Evolutionary conservation across 176 grass and related monocot species (phyloP).

Genomic region (Phragmites australis): DNA sequence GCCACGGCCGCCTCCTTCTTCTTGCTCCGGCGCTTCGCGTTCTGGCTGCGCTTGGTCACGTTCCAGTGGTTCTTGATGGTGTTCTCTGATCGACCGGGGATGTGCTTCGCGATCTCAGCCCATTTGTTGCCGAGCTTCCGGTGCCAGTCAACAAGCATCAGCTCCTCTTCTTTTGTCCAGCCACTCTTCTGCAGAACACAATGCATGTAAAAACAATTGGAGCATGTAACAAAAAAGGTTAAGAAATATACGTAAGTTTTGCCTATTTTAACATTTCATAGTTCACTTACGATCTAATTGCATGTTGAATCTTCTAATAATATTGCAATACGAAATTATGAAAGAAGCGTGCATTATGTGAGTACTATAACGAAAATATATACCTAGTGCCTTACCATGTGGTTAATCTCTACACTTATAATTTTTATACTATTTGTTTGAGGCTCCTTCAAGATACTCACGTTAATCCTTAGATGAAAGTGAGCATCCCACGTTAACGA

Average conservation of each 20-base stretch:
- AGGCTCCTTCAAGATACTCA: too few relatives aligned
- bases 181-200: not conserved
- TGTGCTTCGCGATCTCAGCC: not conserved
- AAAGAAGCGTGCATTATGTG: not conserved
- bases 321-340: not conserved
- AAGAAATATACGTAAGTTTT: not conserved
- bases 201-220: not conserved
- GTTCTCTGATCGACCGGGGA: conserved; percentile 3
- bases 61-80: conserved; percentile 43
- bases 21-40: not conserved
- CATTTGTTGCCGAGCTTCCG: not conserved
- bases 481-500: too few relatives aligned
- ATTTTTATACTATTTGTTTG: too few relatives aligned
- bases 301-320: not conserved
- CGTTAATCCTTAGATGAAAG: not conserved
- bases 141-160: conserved; percentile 1
- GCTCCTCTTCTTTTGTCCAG: conserved; percentile 18
- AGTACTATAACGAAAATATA: too few relatives aligned
- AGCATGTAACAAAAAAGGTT: not conserved
- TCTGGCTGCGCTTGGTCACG: conserved; percentile 3
- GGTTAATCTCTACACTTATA: too few relatives aligned
- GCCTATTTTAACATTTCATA: not conserved
- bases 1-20: not conserved
- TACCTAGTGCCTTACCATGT: not conserved
- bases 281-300: not conserved